Conservation (phyloP, 768 basidiomycete species). For the Lactarius sp. region DNA sequence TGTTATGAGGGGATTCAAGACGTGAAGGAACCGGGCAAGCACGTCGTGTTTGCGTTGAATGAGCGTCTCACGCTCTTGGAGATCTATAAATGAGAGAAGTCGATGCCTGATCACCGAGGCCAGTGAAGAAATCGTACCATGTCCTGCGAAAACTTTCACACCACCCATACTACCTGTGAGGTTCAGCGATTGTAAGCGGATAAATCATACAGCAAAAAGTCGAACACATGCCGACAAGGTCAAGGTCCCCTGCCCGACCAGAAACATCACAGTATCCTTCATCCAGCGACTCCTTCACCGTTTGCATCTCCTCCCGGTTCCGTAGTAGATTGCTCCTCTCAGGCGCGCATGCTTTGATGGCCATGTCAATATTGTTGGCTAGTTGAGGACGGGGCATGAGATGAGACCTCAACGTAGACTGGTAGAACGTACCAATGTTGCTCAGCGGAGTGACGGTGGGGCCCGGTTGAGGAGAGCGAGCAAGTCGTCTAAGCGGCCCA, state of each 20-base stretch:
- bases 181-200: neutral
- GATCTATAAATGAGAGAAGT: too few species aligned
- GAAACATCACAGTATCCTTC: conserved; percentile 82
- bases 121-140: conserved; percentile 9
- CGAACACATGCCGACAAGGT: conserved; percentile 46
- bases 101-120: too few species aligned
- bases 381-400: conserved; percentile 3
- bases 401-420: neutral
- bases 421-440: conserved; percentile 36
- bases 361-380: conserved; percentile 36
- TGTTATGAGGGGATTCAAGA: conserved; percentile 58
- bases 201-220: neutral
- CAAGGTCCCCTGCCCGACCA: conserved; percentile 56
- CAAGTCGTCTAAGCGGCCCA: conserved; percentile 9
- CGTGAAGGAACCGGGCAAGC: conserved; percentile 66
- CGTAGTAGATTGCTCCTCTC: conserved; percentile 59
- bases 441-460: conserved; percentile 38
- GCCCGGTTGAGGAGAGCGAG: conserved; percentile 20
- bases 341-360: conserved; percentile 68
- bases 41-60: conserved; percentile 35
- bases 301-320: conserved; percentile 64
- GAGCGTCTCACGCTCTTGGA: too few species aligned
- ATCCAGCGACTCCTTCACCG: conserved; percentile 67
- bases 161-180: conserved; percentile 10
- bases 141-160: conserved; percentile 1